These are phyloP conservation scores for Tribonema minus DNA, from an alignment of 108 stramenopile genomes.

Conservation along the genomic window DNA sequence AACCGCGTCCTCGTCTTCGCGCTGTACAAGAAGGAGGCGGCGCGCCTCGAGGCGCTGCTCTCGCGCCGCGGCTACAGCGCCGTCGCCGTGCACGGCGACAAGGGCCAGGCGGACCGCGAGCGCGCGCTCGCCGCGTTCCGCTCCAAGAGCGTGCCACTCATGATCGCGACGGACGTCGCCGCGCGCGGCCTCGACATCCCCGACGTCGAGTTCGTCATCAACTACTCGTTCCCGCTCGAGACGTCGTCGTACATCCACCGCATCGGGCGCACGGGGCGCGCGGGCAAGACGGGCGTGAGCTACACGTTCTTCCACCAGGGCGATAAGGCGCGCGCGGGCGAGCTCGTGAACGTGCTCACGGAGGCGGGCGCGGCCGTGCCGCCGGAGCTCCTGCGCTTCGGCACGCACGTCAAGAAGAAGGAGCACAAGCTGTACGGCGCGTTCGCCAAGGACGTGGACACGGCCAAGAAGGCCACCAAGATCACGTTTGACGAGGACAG, in stretches of 20 bases:
- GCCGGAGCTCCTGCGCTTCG: slow-evolving; percentile 83
- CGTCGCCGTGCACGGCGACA: slow-evolving; percentile 97
- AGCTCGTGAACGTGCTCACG: slow-evolving; percentile 85
- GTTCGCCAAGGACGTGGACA: slow-evolving; percentile 73
- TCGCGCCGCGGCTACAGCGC: slow-evolving; percentile 70
- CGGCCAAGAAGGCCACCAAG: slow-evolving; percentile 79
- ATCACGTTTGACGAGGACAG: slow-evolving; percentile 68
- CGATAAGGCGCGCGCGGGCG: slow-evolving; percentile 91
- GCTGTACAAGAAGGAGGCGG: slow-evolving; percentile 96
- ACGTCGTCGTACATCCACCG: slow-evolving; percentile 59
- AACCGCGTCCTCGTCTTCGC: slow-evolving; percentile 87
- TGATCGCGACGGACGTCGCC: slow-evolving; percentile 96
- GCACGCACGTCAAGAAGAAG: slow-evolving; percentile 98
- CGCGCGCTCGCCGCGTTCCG: slow-evolving; percentile 84
- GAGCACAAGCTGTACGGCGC: slow-evolving; percentile 97
- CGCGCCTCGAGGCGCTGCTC: slow-evolving; percentile 74
- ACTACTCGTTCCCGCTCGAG: slow-evolving; percentile 89
- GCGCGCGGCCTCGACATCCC: slow-evolving; percentile 97
- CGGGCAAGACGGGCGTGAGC: slow-evolving; percentile 58
- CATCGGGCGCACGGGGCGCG: slow-evolving; percentile 93
- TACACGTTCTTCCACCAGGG: slow-evolving; percentile 91
- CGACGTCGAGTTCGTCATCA: slow-evolving; percentile 91
- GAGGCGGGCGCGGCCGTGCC: slow-evolving; percentile 89
- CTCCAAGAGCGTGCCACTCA: slow-evolving; percentile 65
- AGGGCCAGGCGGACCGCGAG: slow-evolving; percentile 80